Base-by-base conservation (phyloP, 306 rosid species). In the Prunus mume region DNA sequence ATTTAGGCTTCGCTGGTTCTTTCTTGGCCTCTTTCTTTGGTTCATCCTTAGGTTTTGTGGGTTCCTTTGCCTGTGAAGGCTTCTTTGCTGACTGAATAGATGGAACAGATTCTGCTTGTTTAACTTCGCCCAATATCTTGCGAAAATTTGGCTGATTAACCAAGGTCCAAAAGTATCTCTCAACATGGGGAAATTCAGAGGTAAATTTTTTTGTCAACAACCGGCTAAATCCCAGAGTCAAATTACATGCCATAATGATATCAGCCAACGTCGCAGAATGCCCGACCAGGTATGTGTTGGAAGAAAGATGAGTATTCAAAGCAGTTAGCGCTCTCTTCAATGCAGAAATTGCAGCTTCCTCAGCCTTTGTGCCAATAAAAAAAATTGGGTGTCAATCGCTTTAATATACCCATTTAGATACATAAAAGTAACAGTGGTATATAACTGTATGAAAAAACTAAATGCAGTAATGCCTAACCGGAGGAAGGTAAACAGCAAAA, bases 161-260 rank as follows among this genome's bases (percentile, higher is more conserved):
- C 89, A 91, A 50, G 47, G 98, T 93, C 98, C 97, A 91, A 25
- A 91, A 93, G 87, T 91, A 88, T 85, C 98, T 86, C 83, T 93
- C 98, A 38, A 93, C 91, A 62, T 90, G 96, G 70, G 92, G 96
- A 78, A 90, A 92, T 83, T 88, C 93, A 6, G 93, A 84, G 79
- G 97, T 84, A 85, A 87, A 84, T 74, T 87, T 90, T 83, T 90
- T 88, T 3, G 87, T 79, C 30, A 87, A 28, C 55, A 87, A 25
- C 11, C 5, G 24, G 25, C 46, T 43, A 79, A 85, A 86, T 47
- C 97, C 96, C 2, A 38, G 0, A 6, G 43, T 72, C 80, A 92
- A 80, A 66, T 81, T 88, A 77, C 85, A 81, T 5, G 86, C 88
- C 80, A 80, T 5, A 38, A 92, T 69, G 45, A 92, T 86, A 78